These are phyloP conservation scores for Colletotrichum melonis DNA, from an alignment of 2,329 filamentous ascomycete species.

Conservation along the genomic window DNA sequence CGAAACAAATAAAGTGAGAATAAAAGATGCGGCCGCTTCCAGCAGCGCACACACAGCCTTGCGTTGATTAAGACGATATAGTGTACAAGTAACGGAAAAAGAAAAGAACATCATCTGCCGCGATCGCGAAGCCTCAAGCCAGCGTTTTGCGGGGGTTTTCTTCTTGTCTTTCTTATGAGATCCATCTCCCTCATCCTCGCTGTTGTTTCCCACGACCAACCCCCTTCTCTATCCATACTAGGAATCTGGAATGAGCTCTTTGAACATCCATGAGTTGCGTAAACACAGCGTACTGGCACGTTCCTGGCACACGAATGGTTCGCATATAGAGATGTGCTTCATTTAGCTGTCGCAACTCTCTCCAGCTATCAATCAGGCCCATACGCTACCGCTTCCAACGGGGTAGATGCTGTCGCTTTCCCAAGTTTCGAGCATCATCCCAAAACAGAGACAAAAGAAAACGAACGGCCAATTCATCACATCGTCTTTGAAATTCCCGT, in stretches of 20 bases:
- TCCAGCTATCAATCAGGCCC: not conserved
- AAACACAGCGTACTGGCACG: slow-evolving; percentile 1
- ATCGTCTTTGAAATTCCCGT: slow-evolving; percentile 26
- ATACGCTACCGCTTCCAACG: slow-evolving; percentile 1
- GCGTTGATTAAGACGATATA: slow-evolving; percentile 30
- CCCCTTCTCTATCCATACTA: not conserved
- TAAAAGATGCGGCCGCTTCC: slow-evolving; percentile 23
- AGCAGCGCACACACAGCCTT: slow-evolving; percentile 26
- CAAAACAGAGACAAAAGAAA: not conserved
- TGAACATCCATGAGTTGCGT: not conserved
- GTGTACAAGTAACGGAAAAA: slow-evolving; percentile 20
- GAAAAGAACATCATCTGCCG: not conserved
- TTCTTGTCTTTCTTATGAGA: not conserved
- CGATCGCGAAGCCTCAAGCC: slow-evolving; percentile 25
- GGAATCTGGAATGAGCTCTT: not conserved
- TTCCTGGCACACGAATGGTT: slow-evolving; percentile 10
- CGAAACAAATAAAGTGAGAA: slow-evolving; percentile 1
- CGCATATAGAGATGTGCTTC: slow-evolving; percentile 20
- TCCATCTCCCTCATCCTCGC: not conserved
- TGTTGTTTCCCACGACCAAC: not conserved
- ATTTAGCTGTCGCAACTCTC: slow-evolving; percentile 16
- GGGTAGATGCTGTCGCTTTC: slow-evolving; percentile 3
- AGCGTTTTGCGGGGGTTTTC: not conserved
- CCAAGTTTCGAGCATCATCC: slow-evolving; percentile 1
- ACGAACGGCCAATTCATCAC: slow-evolving; percentile 30